Percentiles rank a stretch among this genome's conserved stretches.
These are phyloP conservation scores for Cinnamomum micranthum DNA, from an alignment of 164 flowering plant genomes.

Conservation along the genomic window DNA sequence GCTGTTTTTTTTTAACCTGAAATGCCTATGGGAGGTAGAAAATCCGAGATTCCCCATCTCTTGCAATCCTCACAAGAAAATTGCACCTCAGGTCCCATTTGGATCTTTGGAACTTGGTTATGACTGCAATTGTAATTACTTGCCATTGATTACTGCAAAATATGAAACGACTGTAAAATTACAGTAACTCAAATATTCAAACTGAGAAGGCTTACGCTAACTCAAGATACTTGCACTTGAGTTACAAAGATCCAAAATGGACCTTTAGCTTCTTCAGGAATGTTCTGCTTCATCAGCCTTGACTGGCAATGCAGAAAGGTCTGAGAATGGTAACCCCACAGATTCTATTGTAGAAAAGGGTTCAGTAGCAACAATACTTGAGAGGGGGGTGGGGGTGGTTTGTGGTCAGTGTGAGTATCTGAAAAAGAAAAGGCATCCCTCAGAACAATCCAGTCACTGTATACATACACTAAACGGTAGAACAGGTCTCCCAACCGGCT, in stretches of 20 bases:
- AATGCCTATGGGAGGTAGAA: not conserved
- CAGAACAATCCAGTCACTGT: not conserved
- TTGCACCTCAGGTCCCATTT: not conserved
- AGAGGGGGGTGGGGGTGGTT: not conserved
- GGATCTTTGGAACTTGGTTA: no score
- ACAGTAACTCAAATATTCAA: not conserved
- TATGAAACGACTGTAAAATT: not conserved
- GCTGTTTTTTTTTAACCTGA: not conserved
- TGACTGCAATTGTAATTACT: no score
- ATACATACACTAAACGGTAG: conserved; percentile 91
- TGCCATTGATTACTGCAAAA: no score
- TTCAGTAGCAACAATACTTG: no score
- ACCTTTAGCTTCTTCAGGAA: no score
- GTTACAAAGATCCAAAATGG: not conserved
- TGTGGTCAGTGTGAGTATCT: not conserved
- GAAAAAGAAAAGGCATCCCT: no score
- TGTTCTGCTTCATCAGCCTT: no score
- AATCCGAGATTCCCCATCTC: not conserved
- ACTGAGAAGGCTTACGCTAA: not conserved
- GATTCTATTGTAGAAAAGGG: no score
- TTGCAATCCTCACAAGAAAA: not conserved
- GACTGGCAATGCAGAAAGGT: no score
- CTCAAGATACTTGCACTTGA: not conserved
- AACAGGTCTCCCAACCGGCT: conserved; percentile 87
- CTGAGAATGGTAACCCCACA: no score